A percentile compares a stretch with the other conserved stretches of the same genome.
Evolutionary conservation across 2,329 filamentous ascomycete species (phyloP).

Genomic region (Purpureocillium lavendulum): DNA sequence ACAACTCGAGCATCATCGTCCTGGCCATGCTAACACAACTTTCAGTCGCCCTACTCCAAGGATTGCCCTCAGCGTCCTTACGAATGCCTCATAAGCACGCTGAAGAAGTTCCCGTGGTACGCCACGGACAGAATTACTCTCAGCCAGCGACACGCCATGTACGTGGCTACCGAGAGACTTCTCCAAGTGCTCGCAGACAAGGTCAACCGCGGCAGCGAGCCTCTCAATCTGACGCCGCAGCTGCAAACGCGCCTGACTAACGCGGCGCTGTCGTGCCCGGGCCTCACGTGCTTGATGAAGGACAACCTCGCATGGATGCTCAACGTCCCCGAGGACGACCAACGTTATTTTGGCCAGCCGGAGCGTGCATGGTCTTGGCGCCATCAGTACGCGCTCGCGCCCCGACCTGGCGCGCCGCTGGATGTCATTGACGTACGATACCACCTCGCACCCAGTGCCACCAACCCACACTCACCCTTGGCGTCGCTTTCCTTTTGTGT

Average conservation of each 20-base stretch:
- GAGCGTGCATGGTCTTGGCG: conserved; percentile 39
- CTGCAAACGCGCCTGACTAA: conserved; percentile 44
- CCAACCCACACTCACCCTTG: too few species aligned
- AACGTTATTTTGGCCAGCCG: conserved; percentile 36
- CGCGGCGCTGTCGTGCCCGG: conserved; percentile 47
- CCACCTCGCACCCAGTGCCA: too few species aligned
- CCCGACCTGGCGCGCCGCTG: conserved; percentile 36
- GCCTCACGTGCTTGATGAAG: conserved; percentile 54
- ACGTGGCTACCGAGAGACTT: conserved; percentile 40
- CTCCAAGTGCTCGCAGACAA: conserved; percentile 34
- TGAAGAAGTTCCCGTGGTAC: conserved; percentile 57
- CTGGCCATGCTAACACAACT: too few species aligned
- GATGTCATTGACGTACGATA: conserved; percentile 47
- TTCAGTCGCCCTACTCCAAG: conserved; percentile 49
- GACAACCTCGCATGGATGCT: conserved; percentile 44
- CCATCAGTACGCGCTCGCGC: conserved; percentile 42
- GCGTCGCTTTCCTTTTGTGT: conserved; percentile 3
- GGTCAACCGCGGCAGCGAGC: conserved; percentile 28
- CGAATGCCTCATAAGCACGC: conserved; percentile 56
- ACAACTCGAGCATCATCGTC: too few species aligned
- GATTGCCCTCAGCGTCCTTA: conserved; percentile 57
- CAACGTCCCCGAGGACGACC: conserved; percentile 24
- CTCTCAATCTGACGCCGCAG: conserved; percentile 39
- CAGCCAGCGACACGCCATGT: conserved; percentile 45
- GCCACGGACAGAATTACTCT: conserved; percentile 48